Conservation (phyloP, 2,329 filamentous ascomycete genomes). For the Gaeumannomyces sp. region DNA sequence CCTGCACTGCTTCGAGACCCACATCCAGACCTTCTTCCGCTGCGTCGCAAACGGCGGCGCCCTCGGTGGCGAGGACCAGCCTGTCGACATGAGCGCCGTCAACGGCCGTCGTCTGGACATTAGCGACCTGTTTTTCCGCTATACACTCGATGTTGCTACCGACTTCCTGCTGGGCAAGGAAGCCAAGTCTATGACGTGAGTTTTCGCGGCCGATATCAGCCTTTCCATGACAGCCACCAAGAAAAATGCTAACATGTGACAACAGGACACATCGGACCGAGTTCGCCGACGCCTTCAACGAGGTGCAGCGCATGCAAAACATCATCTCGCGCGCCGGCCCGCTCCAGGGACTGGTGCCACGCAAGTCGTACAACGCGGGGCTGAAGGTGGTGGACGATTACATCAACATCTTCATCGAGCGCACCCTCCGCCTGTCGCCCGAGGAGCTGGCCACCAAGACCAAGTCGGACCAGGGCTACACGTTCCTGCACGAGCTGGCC, state of each 20-base stretch:
- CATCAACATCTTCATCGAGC: slow-evolving; percentile 71
- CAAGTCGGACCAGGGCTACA: slow-evolving; percentile 67
- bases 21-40: slow-evolving; percentile 67
- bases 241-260: not conserved
- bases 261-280: slow-evolving; percentile 49
- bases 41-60: slow-evolving; percentile 55
- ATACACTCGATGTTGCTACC: slow-evolving; percentile 77
- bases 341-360: slow-evolving; percentile 57
- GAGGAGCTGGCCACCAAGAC: slow-evolving; percentile 68
- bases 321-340: slow-evolving; percentile 60
- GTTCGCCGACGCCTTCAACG: slow-evolving; percentile 77
- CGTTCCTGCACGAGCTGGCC: slow-evolving; percentile 81
- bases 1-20: slow-evolving; percentile 72
- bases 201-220: not conserved
- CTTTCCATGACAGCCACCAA: not conserved
- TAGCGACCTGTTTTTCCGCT: slow-evolving; percentile 74
- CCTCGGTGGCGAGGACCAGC: slow-evolving; percentile 52
- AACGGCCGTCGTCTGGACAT: slow-evolving; percentile 62
- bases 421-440: slow-evolving; percentile 60
- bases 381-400: slow-evolving; percentile 69
- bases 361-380: slow-evolving; percentile 53
- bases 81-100: slow-evolving; percentile 57
- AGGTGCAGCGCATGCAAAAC: slow-evolving; percentile 70
- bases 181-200: slow-evolving; percentile 55
- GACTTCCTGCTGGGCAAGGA: slow-evolving; percentile 79